These are phyloP conservation scores for Rhododendron simsii DNA, from an alignment of 148 eudicot genomes.

Conservation along the genomic window DNA sequence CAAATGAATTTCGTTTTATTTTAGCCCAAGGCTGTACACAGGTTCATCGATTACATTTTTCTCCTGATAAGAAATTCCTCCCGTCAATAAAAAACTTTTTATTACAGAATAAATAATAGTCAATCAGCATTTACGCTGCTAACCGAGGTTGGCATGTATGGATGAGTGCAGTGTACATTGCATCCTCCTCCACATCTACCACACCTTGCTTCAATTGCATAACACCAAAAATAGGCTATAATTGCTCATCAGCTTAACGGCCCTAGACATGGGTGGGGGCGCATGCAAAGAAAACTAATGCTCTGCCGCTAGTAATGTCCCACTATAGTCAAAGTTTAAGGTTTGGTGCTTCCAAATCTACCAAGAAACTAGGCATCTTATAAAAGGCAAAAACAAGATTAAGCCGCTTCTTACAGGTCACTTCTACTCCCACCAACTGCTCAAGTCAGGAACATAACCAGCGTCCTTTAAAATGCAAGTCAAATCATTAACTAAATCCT, in stretches of 20 bases:
- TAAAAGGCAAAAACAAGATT: background rate
- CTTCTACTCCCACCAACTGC: conserved; percentile 11
- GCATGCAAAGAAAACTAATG: background rate
- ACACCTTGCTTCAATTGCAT: background rate
- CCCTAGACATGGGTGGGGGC: background rate
- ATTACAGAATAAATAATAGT: background rate
- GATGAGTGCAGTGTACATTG: background rate
- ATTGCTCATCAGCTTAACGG: background rate
- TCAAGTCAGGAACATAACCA: conserved; percentile 36
- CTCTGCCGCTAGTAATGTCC: background rate
- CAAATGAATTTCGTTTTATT: background rate
- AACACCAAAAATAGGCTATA: background rate
- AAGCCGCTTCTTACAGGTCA: background rate
- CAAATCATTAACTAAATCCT: conserved; percentile 49
- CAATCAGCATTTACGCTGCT: background rate
- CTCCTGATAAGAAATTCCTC: background rate
- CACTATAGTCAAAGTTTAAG: background rate
- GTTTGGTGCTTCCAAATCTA: background rate
- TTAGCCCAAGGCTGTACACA: background rate
- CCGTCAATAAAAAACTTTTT: background rate
- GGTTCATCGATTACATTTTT: background rate
- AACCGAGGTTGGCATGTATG: background rate
- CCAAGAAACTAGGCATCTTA: conserved; percentile 1
- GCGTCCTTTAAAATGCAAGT: conserved; percentile 39
- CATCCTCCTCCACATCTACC: background rate